These are phyloP conservation scores for Diaporthe sp. DNA, from an alignment of 2,329 filamentous ascomycete genomes.

Conservation along the genomic window DNA sequence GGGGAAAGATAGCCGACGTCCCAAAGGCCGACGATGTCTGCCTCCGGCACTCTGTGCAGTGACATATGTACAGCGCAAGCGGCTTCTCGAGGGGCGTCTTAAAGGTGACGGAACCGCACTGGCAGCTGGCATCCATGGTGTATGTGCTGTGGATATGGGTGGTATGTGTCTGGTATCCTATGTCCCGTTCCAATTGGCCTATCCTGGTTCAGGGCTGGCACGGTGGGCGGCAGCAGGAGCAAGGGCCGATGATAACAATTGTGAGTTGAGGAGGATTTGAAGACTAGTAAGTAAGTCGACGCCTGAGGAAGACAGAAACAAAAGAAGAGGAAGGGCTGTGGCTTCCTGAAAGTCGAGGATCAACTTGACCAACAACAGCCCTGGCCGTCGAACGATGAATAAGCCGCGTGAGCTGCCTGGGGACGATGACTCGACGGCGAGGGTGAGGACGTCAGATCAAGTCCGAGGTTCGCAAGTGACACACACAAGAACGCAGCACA, in stretches of 20 bases:
- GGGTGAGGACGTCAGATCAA: neutral
- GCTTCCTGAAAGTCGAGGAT: neutral
- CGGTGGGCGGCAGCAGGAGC: neutral
- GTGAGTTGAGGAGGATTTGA: neutral
- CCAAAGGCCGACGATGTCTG: slow-evolving; percentile 76
- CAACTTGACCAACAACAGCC: neutral
- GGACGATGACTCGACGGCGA: slow-evolving; percentile 27
- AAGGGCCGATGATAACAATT: neutral
- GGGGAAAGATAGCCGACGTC: slow-evolving; percentile 75
- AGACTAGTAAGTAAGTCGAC: neutral
- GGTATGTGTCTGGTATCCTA: neutral
- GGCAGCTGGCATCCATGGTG: slow-evolving; percentile 69
- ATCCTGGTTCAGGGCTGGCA: neutral
- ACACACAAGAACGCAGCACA: neutral
- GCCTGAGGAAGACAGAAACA: neutral
- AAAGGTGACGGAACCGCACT: slow-evolving; percentile 73
- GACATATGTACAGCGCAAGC: slow-evolving; percentile 76
- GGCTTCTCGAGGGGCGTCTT: slow-evolving; percentile 69
- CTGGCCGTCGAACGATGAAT: neutral
- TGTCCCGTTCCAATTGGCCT: slow-evolving; percentile 16
- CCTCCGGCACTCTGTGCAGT: slow-evolving; percentile 73
- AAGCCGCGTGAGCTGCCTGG: slow-evolving; percentile 6
- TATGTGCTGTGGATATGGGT: neutral
- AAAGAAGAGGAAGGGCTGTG: neutral
- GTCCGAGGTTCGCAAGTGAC: neutral